These are phyloP conservation scores for Tetraselmis chui DNA, from an alignment of 139 green algal genomes.

Conservation along the genomic window DNA sequence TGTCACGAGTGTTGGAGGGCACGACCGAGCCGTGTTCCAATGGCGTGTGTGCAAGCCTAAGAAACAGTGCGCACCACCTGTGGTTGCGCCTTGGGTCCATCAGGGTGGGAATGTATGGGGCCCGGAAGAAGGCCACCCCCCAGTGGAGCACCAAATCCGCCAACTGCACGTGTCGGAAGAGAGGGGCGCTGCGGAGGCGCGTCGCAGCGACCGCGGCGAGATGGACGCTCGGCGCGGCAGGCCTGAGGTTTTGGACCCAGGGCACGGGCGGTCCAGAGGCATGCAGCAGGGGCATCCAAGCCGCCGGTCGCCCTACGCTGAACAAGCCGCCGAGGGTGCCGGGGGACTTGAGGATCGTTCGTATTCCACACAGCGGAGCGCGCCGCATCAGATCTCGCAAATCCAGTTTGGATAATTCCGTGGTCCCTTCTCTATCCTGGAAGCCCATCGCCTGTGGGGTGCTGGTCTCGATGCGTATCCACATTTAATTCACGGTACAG, in stretches of 20 bases:
- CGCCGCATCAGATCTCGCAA: not conserved
- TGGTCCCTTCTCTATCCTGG: too few species aligned
- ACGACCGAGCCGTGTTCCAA: constrained; percentile 61
- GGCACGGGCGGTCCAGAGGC: not conserved
- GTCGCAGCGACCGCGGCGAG: not conserved
- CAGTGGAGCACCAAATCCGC: not conserved
- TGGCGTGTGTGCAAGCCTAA: constrained; percentile 9
- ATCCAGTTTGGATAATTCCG: not conserved
- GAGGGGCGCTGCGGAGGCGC: not conserved
- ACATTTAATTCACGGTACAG: too few species aligned
- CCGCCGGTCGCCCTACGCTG: too few species aligned
- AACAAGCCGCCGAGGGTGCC: too few species aligned
- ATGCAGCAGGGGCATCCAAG: too few species aligned
- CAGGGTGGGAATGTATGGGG: not conserved
- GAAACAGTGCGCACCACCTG: not conserved
- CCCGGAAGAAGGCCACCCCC: not conserved
- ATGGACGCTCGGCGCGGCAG: not conserved
- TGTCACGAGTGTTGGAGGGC: constrained; percentile 39
- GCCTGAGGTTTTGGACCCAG: not conserved
- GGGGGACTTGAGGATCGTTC: too few species aligned
- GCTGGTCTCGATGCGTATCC: too few species aligned
- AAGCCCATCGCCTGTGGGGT: too few species aligned
- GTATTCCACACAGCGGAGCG: not conserved
- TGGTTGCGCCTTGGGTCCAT: not conserved
- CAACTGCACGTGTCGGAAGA: not conserved